Percentiles rank a stretch among this genome's conserved stretches.
phyloP scores from a whole-genome alignment of 2,329 filamentous ascomycete genomes.

The Ascocoryne sarcoides region DNA sequence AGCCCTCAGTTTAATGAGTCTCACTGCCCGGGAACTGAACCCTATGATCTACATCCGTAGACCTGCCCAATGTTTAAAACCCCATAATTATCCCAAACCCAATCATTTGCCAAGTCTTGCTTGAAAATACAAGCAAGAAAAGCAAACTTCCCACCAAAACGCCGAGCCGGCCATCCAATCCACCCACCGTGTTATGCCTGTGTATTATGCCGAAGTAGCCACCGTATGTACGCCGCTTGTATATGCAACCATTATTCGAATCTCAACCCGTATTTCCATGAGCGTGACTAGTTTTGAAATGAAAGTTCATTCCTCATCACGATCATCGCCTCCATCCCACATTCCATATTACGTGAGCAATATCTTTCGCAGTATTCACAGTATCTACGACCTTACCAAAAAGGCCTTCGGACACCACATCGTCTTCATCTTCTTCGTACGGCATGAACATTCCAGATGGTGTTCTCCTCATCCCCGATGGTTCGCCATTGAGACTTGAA shows the following conservation, averaged over 20 bases:
- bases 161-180: neutral
- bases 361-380: conserved; percentile 61
- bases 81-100: too few species aligned
- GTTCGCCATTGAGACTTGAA: conserved; percentile 36
- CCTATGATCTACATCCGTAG: too few species aligned
- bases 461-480: conserved; percentile 62
- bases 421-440: conserved; percentile 63
- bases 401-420: conserved; percentile 48
- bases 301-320: neutral
- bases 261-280: too few species aligned
- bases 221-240: neutral
- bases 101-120: too few species aligned
- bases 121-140: too few species aligned
- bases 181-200: neutral
- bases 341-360: conserved; percentile 65
- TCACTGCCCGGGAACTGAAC: too few species aligned
- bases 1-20: too few species aligned
- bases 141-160: too few species aligned
- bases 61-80: too few species aligned
- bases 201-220: neutral
- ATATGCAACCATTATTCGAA: neutral
- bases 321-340: conserved; percentile 31
- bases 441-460: conserved; percentile 89
- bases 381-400: conserved; percentile 31
- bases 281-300: too few species aligned